Base-by-base conservation (phyloP, 2,329 filamentous ascomycete genomes). In the Ploettnerulaceae sp. region DNA sequence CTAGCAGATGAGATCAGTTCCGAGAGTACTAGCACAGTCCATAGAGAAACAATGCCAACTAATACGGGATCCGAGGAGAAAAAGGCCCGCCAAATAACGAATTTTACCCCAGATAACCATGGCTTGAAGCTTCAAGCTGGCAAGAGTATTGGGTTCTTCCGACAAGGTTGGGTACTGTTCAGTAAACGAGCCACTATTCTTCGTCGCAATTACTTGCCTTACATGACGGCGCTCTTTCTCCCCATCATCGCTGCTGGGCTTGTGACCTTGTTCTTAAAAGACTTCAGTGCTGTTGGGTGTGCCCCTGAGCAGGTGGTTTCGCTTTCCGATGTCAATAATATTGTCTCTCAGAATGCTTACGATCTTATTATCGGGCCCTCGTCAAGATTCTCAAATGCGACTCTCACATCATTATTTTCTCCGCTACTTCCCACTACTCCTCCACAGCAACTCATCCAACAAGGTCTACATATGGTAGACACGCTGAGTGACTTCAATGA, bases 231-330 rank as follows among this genome's bases (percentile, higher is more conserved):
- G 1, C 73, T 95, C 28, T 56, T 89, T 1, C 79, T 95, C 9
- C 90, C 90, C 0, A 77, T 96, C 43, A 71, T 89, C 46, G 86
- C 88, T 1, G 85, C 88, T 14, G 88, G 83, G 0, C 69, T 95
- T 12, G 86, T 89, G 0, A 86, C 84, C 3, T 71, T 94, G 2
- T 90, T 91, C 58, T 69, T 96, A 6, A 73, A 76, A 33, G 67
- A 69, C 36, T 81, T 81, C 56, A 56, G 64, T 3, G 71, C 71
- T 1, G 69, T 71, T 44, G 61, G 69, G 2, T 86, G 82, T 59
- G 68, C 71, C 12, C 74, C 77, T 1, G 61, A 63, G 0, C 69
- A 73, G 2, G 68, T 72, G 36, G 58, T 74, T 0, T 73, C 73
- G 0, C 70, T 69, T 26, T 59, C 58, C 9, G 53, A 57, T 49